These are phyloP conservation scores for Pseudocercospora eumusae DNA, from an alignment of 2,329 filamentous ascomycete genomes.

Conservation along the genomic window DNA sequence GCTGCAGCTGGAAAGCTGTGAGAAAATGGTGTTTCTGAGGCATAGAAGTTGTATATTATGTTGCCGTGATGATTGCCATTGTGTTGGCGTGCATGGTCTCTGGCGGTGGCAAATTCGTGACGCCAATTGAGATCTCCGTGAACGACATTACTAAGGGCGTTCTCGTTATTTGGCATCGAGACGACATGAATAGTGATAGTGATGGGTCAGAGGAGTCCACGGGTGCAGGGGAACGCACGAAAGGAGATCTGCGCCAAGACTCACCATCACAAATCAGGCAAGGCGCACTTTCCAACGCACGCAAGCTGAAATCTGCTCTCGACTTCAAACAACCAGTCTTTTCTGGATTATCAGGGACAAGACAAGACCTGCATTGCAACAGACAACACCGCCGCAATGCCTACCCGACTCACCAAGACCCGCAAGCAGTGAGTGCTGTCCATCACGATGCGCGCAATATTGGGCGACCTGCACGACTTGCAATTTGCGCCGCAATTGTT, in stretches of 20 bases:
- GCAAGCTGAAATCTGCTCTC: background rate
- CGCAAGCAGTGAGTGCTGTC: conserved; percentile 69
- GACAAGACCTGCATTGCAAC: conserved; percentile 25
- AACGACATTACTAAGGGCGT: no score
- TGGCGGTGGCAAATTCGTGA: no score
- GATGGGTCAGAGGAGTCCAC: no score
- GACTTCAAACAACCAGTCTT: background rate
- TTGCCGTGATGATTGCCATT: no score
- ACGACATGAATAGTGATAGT: no score
- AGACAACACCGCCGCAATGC: conserved; percentile 52
- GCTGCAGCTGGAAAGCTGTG: no score
- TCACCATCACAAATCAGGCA: background rate
- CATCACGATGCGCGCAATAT: conserved; percentile 12
- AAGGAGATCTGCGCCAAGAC: background rate
- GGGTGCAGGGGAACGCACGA: background rate
- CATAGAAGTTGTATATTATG: no score
- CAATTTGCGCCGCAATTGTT: conserved; percentile 6
- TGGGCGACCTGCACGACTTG: background rate
- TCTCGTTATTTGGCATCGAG: no score
- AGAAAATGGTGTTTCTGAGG: no score
- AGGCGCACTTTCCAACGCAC: background rate
- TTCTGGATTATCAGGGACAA: conserved; percentile 18
- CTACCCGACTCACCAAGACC: conserved; percentile 74
- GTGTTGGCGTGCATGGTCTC: no score
- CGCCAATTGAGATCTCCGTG: no score